Evolutionary conservation across 225 moss, liverwort and hornwort species (phyloP).

Genomic region (Pleurozium schreberi): DNA sequence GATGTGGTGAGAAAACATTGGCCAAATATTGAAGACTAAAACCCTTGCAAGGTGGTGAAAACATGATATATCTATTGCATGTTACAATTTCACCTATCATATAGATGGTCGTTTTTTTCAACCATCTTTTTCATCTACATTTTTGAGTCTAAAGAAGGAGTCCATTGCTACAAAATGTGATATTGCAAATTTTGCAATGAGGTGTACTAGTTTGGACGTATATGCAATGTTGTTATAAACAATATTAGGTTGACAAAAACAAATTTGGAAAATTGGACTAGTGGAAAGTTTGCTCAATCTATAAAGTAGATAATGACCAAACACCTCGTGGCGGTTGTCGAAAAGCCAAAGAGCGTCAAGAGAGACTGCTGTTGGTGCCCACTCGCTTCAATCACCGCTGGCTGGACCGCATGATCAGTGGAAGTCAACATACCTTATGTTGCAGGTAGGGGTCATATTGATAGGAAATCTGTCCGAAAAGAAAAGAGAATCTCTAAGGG

Average conservation of each 20-base stretch:
- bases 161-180: background rate
- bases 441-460: background rate
- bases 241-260: background rate
- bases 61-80: background rate
- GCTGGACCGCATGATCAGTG: background rate
- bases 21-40: background rate
- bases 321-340: background rate
- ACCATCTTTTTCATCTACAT: background rate
- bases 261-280: no score
- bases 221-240: background rate
- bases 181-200: no score
- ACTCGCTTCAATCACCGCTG: background rate
- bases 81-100: background rate
- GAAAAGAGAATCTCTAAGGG: background rate
- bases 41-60: background rate
- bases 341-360: background rate
- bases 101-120: background rate
- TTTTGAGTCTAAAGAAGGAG: background rate
- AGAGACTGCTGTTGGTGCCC: background rate
- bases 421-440: background rate
- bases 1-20: background rate
- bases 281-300: no score
- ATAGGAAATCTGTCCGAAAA: background rate
- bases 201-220: background rate
- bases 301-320: no score